phyloP scores from a whole-genome alignment of 768 basidiomycete species.

The Fibroporia radiculosa region DNA sequence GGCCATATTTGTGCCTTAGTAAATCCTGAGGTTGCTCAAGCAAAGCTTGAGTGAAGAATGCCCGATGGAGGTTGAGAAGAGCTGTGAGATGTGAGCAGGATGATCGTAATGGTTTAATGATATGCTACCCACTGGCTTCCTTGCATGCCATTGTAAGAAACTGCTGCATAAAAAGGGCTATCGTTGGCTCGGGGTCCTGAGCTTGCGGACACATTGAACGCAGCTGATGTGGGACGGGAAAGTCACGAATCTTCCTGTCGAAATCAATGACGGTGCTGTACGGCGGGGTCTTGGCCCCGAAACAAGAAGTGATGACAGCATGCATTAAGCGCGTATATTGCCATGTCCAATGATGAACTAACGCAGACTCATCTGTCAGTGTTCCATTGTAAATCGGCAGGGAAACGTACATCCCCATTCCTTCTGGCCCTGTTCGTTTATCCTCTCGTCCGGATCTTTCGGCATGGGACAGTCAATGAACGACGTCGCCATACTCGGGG shows the following conservation, averaged over 20 bases:
- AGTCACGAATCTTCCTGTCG: conserved; percentile 44
- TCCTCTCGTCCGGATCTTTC: conserved; percentile 31
- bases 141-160: conserved; percentile 17
- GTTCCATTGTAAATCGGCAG: background rate
- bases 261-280: conserved; percentile 41
- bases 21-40: conserved; percentile 51
- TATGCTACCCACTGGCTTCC: conserved; percentile 19
- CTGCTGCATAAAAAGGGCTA: conserved; percentile 14
- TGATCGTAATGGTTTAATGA: conserved; percentile 4
- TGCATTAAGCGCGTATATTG: conserved; percentile 48
- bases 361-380: background rate
- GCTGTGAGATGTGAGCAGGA: conserved; percentile 27
- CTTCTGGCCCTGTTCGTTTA: conserved; percentile 26
- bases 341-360: conserved; percentile 53
- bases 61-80: conserved; percentile 56
- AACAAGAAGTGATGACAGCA: conserved; percentile 39
- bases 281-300: conserved; percentile 31
- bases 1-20: conserved; percentile 52
- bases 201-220: conserved; percentile 22
- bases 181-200: conserved; percentile 9
- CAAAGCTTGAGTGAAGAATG: conserved; percentile 61
- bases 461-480: conserved; percentile 55
- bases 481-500: conserved; percentile 42
- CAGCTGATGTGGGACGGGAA: conserved; percentile 38
- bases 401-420: conserved; percentile 35